Base-by-base conservation (phyloP, 805 yeast genomes). In the Nakazawaea molendinolei region DNA sequence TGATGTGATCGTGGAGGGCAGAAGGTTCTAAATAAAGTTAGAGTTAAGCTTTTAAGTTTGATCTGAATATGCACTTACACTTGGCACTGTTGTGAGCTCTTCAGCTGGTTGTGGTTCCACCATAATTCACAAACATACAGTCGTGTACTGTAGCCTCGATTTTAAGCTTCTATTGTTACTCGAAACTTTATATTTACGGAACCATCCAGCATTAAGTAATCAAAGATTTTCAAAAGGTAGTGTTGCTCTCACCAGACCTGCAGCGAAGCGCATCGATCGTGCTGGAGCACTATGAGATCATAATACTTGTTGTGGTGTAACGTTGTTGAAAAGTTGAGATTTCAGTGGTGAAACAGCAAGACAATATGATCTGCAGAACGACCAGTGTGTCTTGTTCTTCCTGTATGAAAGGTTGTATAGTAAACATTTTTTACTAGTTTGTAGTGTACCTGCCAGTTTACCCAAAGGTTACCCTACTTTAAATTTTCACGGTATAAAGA, bases 1-100 rank as follows among this genome's bases (percentile, higher is more conserved):
- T 12, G 17, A 28, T 23, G 38, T 28, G 6, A 16, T 29, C 8
- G 38, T 34, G 8, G 38, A 28, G 5, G 38, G 38, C 38, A 34
- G 38, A 8, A 34, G 23, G 13, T 34, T 21, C 38, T 34, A n/a
- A 14, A 29, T 8, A 19, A 8, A 4, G 13, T 14, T 3, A 17
- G n/a, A 13, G 13, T 14, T 25, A 9, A 7, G 13, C 28, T 25
- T n/a, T n/a, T 25, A 6, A 7, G 30, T 27, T 13, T 28, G 10
- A 13, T 28, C 19, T 25, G 12, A 25, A n/a, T 8, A 25, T 8
- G 14, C 8, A 29, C 32, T 18, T 29, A 29, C 32, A 8, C 32
- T 29, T 29, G 32, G 23, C 15, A 26, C 8, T n/a, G 20, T 28
- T 12, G 26, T 25, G 12, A 33, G 23, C 12, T 15, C 14, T 18